phyloP scores from a whole-genome alignment of 768 basidiomycete genomes.

The Suillus tomentosus region DNA sequence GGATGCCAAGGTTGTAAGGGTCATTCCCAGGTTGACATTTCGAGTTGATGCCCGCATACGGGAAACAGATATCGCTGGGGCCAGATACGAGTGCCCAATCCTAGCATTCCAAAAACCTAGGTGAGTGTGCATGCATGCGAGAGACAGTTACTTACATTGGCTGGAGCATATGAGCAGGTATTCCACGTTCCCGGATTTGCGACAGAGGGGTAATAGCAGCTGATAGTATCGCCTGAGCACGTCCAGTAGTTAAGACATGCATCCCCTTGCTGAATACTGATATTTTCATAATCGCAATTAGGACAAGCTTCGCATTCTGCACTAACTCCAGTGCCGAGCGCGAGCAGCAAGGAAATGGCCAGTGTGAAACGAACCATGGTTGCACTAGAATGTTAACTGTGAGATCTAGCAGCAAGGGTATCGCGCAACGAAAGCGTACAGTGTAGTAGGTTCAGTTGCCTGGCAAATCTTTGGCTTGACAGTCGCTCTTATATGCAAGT shows the following conservation, averaged over 20 bases:
- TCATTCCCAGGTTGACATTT: neutral
- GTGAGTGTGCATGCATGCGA: neutral
- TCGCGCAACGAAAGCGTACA: neutral
- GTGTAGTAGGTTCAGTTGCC: neutral
- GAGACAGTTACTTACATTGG: neutral
- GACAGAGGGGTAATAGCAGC: conserved; percentile 4
- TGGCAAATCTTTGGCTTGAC: neutral
- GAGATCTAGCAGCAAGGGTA: neutral
- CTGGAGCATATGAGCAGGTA: neutral
- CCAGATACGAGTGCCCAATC: neutral
- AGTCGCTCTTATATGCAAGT: neutral
- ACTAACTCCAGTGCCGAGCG: neutral
- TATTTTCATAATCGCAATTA: conserved; percentile 4
- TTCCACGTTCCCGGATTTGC: conserved; percentile 3
- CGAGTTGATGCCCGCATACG: neutral
- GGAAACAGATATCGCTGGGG: neutral
- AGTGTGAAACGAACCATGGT: neutral
- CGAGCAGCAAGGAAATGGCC: neutral
- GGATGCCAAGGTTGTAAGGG: conserved; percentile 7
- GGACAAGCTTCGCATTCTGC: neutral
- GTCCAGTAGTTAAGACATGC: conserved; percentile 8
- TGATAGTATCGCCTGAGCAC: conserved; percentile 1
- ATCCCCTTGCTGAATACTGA: neutral
- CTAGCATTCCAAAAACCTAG: neutral
- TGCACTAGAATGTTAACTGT: neutral